phyloP scores from a whole-genome alignment of 1,139 yeast species.

The Suhomyces guaymorum region DNA sequence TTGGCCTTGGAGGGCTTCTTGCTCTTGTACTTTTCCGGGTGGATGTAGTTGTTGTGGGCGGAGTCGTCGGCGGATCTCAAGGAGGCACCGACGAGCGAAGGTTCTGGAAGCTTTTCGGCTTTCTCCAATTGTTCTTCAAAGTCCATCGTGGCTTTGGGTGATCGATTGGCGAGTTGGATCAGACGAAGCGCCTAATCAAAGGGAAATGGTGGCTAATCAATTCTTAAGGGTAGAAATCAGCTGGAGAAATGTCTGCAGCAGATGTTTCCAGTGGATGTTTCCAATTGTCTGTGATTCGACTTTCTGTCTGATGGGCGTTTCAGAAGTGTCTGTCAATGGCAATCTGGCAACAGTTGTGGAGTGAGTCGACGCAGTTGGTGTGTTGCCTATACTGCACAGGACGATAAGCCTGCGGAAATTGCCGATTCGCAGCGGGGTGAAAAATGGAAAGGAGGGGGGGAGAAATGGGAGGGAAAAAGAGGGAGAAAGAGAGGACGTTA shows the following conservation, averaged over 20 bases:
- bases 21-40: constrained; percentile 37
- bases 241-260: too few relatives aligned
- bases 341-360: not conserved
- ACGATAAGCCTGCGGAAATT: not conserved
- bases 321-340: too few relatives aligned
- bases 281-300: too few relatives aligned
- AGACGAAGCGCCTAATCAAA: too few relatives aligned
- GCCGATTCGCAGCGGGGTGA: too few relatives aligned
- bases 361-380: not conserved
- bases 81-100: constrained; percentile 59
- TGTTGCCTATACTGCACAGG: not conserved
- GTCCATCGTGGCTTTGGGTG: constrained; percentile 38
- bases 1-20: constrained; percentile 13
- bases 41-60: constrained; percentile 47
- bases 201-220: too few relatives aligned
- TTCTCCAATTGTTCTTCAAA: constrained; percentile 60
- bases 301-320: too few relatives aligned
- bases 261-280: too few relatives aligned
- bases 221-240: too few relatives aligned
- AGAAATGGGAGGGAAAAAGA: not conserved
- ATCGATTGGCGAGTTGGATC: not conserved
- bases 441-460: too few relatives aligned
- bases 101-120: constrained; percentile 50
- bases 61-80: constrained; percentile 55
- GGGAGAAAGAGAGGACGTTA: not conserved